phyloP scores from a whole-genome alignment of 2,329 filamentous ascomycete species.

The Fusarium torreyae region DNA sequence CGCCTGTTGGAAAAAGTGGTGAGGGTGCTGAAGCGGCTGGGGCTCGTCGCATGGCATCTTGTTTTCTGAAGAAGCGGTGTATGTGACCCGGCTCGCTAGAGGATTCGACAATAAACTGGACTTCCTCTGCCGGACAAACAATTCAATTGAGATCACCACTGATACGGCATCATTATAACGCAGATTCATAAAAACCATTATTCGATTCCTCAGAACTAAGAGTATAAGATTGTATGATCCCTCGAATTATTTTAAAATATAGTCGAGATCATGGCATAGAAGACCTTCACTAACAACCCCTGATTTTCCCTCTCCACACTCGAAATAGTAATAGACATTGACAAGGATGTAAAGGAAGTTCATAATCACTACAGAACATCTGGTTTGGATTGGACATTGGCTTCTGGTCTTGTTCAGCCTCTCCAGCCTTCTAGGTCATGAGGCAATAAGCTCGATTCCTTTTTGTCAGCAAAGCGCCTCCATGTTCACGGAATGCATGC shows the following conservation, averaged over 20 bases:
- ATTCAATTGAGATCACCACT: too few relatives aligned
- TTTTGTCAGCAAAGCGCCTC: neutral
- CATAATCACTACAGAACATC: neutral
- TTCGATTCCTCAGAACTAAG: too few relatives aligned
- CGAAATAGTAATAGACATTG: constrained; percentile 12
- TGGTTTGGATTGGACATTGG: constrained; percentile 10
- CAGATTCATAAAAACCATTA: too few relatives aligned
- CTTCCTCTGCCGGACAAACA: too few relatives aligned
- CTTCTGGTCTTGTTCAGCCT: constrained; percentile 6
- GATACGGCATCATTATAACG: too few relatives aligned
- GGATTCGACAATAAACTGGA: too few relatives aligned
- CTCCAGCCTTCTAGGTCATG: constrained; percentile 15
- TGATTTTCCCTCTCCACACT: constrained; percentile 36
- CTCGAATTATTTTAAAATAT: too few relatives aligned
- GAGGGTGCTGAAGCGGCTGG: constrained; percentile 6
- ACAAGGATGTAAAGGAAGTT: constrained; percentile 11
- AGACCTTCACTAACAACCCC: constrained; percentile 26
- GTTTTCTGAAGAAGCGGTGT: constrained; percentile 40
- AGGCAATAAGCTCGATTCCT: constrained; percentile 1
- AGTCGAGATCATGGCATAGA: too few relatives aligned
- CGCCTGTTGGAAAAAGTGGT: constrained; percentile 1
- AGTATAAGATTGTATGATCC: too few relatives aligned
- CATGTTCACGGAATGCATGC: neutral
- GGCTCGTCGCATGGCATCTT: constrained; percentile 16
- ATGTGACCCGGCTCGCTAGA: constrained; percentile 1